A percentile compares a stretch with the other conserved stretches of the same genome.
These are phyloP conservation scores for Heterococcus sp. DNA, from an alignment of 108 stramenopile species.

Conservation along the genomic window DNA sequence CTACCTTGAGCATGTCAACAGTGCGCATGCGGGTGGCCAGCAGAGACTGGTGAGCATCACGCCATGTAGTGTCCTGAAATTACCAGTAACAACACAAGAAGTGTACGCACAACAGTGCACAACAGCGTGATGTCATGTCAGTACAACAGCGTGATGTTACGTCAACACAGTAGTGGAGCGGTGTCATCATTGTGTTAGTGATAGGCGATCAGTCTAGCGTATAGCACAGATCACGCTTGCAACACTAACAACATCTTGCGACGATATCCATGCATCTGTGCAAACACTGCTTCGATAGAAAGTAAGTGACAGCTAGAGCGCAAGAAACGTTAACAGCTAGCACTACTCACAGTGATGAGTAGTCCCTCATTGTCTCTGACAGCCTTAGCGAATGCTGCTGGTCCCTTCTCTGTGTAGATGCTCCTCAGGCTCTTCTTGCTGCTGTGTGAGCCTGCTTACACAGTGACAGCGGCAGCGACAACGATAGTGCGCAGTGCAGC, in stretches of 20 bases:
- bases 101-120: no score
- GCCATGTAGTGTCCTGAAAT: conserved; percentile 82
- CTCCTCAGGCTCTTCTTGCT: not conserved
- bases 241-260: not conserved
- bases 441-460: no score
- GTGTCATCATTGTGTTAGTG: not conserved
- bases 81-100: not conserved
- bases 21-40: conserved; percentile 88
- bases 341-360: conserved; percentile 61
- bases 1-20: conserved; percentile 71
- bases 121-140: no score
- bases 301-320: not conserved
- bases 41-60: conserved; percentile 93
- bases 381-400: conserved; percentile 83
- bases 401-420: conserved; percentile 58
- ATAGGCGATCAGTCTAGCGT: not conserved
- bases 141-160: no score
- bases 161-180: not conserved
- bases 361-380: conserved; percentile 75
- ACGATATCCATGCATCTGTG: not conserved
- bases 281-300: not conserved
- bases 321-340: not conserved
- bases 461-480: no score
- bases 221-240: not conserved
- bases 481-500: no score